These are phyloP conservation scores for Asclepias syriaca DNA, from an alignment of 257 asterid genomes.

Conservation along the genomic window DNA sequence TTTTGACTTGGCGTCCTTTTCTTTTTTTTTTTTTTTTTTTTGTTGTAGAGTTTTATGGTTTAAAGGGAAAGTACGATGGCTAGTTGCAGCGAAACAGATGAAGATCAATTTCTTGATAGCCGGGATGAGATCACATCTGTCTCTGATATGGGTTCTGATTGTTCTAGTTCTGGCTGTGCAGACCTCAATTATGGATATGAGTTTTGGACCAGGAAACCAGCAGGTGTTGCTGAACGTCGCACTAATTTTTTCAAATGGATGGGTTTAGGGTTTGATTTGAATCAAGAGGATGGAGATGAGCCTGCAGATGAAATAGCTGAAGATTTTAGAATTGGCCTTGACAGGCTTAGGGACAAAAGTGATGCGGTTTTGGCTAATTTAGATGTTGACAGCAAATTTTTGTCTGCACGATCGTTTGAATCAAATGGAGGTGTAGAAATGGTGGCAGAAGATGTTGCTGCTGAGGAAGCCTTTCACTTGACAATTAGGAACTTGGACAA, in stretches of 20 bases:
- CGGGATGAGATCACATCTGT: conserved; percentile 42
- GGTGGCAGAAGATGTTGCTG: conserved; percentile 24
- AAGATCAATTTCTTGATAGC: conserved; percentile 62
- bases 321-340: conserved; percentile 15
- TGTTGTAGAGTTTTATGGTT: neutral
- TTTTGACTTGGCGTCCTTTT: neutral
- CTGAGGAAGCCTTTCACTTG: conserved; percentile 29
- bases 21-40: neutral
- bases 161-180: conserved; percentile 31
- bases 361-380: conserved; percentile 42
- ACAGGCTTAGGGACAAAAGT: conserved; percentile 35
- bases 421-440: conserved; percentile 24
- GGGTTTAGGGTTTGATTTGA: conserved; percentile 50
- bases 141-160: conserved; percentile 49
- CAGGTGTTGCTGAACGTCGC: conserved; percentile 64
- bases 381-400: conserved; percentile 35
- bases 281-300: conserved; percentile 20
- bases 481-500: conserved; percentile 44
- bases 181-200: conserved; percentile 53
- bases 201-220: conserved; percentile 59
- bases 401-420: conserved; percentile 38
- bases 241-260: conserved; percentile 54
- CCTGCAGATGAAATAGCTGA: conserved; percentile 23
- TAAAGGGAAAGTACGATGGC: conserved; percentile 29
- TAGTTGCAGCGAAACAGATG: conserved; percentile 31